Base-by-base conservation (phyloP, 2,329 filamentous ascomycete species). In the Colletotrichum sp. region DNA sequence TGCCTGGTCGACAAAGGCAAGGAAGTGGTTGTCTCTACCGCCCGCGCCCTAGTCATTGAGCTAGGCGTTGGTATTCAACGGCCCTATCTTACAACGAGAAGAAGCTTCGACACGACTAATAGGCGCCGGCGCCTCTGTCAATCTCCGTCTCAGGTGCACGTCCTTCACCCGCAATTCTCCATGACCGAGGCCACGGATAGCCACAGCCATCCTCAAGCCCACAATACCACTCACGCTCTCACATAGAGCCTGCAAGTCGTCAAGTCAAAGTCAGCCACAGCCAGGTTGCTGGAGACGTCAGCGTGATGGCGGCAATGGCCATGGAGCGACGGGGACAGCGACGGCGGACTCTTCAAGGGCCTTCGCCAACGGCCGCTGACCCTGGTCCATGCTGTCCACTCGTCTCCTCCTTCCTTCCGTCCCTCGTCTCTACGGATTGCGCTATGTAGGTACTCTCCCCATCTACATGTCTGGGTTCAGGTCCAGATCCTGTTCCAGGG, bases 371-470 rank as follows among this genome's bases (percentile, higher is more conserved):
- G 55, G 55, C 55, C 55, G 24, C 26, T 57, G n/a, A 63, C 21
- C 73, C 73, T 26, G 63, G 69, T 68, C 64, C 73, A 68, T 76
- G 73, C 44, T 70, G 49, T 36, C 66, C 30, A 34, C 66, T 70
- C 55, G 72, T 71, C 68, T 64, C 68, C 36, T 71, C 59, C 49
- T 71, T 63, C 57, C 59, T 63, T 63, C 39, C 57, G 68, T 34
- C 18, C 39, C 26, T 24, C 55, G 30, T 60, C 32, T 30, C 15
- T 49, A 49, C 39, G 18, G 18, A 49, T 6, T 49, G 18, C 39
- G 18, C 36, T 39, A 39, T 39, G 36, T 39, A 39, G 15, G 39
- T 12, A 49, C 39, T 44, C 21, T 65, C 63, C 30, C 66, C 66
- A 52, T 67, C 64, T 67, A n/a, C 26, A 18, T 6, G 55, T 52